These are phyloP conservation scores for Sphagnum tenellum DNA, from an alignment of 225 moss, liverwort and hornwort species.

Conservation along the genomic window DNA sequence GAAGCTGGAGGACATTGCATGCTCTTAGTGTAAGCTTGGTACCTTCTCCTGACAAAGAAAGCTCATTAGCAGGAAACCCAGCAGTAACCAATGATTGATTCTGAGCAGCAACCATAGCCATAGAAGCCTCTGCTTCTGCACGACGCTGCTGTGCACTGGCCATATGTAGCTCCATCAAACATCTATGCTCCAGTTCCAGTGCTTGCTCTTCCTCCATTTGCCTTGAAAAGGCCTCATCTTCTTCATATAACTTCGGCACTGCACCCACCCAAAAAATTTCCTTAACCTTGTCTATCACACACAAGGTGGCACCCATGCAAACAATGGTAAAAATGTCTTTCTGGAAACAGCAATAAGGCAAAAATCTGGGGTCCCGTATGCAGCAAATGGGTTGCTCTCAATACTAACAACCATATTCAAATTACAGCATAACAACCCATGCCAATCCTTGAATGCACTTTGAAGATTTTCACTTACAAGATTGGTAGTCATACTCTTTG, in stretches of 20 bases:
- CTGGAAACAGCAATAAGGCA: no score
- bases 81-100: conserved; percentile 35
- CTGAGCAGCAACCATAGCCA: conserved; percentile 52
- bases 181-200: conserved; percentile 43
- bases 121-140: conserved; percentile 50
- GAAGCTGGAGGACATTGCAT: no score
- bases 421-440: no score
- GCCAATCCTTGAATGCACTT: no score
- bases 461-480: conserved; percentile 29
- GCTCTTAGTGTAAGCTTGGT: not conserved
- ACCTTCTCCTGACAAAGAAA: conserved; percentile 48
- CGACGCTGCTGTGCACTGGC: conserved; percentile 49
- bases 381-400: no score
- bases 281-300: no score
- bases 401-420: no score
- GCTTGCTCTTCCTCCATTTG: conserved; percentile 71
- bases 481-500: conserved; percentile 79
- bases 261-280: not conserved
- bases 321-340: no score
- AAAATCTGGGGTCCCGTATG: no score
- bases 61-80: conserved; percentile 42
- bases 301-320: no score
- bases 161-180: conserved; percentile 43
- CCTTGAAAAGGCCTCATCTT: conserved; percentile 73
- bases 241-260: conserved; percentile 84